Conservation (phyloP, 176 grass and related monocot species). For the Aegilops speltoides region DNA sequence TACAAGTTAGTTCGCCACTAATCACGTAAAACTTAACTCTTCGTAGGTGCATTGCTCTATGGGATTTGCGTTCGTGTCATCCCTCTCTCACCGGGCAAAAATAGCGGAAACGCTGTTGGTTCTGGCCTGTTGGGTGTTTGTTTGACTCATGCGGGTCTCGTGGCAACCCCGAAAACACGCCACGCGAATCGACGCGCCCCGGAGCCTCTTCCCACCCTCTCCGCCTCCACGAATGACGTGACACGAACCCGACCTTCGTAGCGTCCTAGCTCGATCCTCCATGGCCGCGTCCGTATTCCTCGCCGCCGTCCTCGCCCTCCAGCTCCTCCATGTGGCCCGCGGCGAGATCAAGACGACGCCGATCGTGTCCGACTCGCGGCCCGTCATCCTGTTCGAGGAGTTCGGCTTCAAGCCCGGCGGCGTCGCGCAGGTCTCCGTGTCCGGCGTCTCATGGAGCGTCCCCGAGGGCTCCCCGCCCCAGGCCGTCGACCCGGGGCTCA, state of each 20-base stretch:
- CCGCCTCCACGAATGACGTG: constrained; percentile 11
- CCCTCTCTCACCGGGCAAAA: not conserved
- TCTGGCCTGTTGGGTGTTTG: not conserved
- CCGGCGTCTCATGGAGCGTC: constrained; percentile 41
- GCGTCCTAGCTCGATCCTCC: not conserved
- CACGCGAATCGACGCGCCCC: constrained; percentile 22
- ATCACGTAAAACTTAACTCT: too few species aligned
- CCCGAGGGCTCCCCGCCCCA: not conserved
- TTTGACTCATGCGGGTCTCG: constrained; percentile 24
- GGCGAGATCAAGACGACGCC: constrained; percentile 65
- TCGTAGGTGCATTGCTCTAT: too few species aligned
- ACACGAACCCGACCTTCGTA: not conserved
- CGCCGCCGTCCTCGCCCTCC: not conserved
- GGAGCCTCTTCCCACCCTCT: not conserved
- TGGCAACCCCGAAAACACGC: constrained; percentile 50
- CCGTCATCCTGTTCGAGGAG: constrained; percentile 77
- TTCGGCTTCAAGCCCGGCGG: constrained; percentile 54
- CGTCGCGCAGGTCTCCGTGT: constrained; percentile 30
- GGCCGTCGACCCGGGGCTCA: constrained; percentile 21
- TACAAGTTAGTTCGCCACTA: too few species aligned
- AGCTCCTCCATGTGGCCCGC: constrained; percentile 9
- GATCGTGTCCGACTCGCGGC: constrained; percentile 40
- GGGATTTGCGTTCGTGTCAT: not conserved
- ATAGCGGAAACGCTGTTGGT: not conserved
- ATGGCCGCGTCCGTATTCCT: constrained; percentile 37